These are phyloP conservation scores for Acer negundo DNA, from an alignment of 345 rosid genomes.

Conservation along the genomic window DNA sequence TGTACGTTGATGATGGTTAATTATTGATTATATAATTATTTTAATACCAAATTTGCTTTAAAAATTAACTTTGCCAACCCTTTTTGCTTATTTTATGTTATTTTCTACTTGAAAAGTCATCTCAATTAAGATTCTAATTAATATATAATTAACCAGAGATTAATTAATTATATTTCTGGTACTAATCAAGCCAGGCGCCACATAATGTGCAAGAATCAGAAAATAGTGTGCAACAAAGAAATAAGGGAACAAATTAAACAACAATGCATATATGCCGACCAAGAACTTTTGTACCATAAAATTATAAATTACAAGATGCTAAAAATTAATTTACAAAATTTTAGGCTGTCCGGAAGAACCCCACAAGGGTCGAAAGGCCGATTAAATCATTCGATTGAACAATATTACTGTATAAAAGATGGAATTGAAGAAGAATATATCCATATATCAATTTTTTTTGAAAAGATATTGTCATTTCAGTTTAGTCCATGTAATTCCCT, in stretches of 20 bases:
- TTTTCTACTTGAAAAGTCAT: neutral
- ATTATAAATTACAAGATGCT: neutral
- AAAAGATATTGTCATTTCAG: conserved; percentile 7
- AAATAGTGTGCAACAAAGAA: neutral
- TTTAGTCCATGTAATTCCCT: neutral
- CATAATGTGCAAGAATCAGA: conserved; percentile 7
- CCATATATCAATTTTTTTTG: neutral
- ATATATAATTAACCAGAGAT: neutral
- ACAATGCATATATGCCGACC: neutral
- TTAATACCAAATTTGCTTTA: neutral
- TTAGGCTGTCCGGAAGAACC: neutral
- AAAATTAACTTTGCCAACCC: neutral
- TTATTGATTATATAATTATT: neutral
- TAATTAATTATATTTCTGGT: neutral
- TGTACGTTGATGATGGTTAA: neutral
- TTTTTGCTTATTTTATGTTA: neutral
- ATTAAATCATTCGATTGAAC: neutral
- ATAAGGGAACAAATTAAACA: too few relatives aligned
- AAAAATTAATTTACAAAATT: too few relatives aligned
- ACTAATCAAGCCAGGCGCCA: conserved; percentile 1
- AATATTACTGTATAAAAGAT: neutral
- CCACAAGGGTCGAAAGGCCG: conserved; percentile 4
- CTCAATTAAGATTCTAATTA: neutral
- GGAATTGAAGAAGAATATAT: conserved; percentile 18
- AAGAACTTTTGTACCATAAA: neutral